Percentiles rank a stretch among this genome's conserved stretches.
Conservation (phyloP, 495 filamentous ascomycete genomes). For the Aspergillus sclerotiicarbonarius region DNA sequence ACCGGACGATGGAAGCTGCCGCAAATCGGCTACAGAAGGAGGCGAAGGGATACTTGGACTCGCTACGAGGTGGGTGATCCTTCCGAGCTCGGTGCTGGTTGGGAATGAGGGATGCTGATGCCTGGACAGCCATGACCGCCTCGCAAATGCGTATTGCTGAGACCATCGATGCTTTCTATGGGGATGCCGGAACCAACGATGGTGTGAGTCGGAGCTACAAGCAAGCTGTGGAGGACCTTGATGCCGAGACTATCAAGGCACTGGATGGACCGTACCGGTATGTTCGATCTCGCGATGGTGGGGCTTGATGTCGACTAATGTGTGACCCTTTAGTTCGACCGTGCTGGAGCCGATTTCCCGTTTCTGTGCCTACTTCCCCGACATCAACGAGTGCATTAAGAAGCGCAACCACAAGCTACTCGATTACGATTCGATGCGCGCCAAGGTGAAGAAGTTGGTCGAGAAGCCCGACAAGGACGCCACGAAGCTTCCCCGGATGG, state of each 20-base stretch:
- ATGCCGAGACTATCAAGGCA: constrained; percentile 97
- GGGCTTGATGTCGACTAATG: background rate
- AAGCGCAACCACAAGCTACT: constrained; percentile 97
- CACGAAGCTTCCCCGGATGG: constrained; percentile 86
- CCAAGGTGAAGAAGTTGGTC: constrained; percentile 91
- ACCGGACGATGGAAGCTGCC: constrained; percentile 93
- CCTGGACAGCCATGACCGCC: constrained; percentile 82
- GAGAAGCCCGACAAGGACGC: constrained; percentile 99
- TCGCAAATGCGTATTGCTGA: constrained; percentile 99
- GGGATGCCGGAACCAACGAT: constrained; percentile 89
- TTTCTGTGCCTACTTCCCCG: constrained; percentile 98
- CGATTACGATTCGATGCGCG: constrained; percentile 93
- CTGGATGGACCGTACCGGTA: constrained; percentile 95
- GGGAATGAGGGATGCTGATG: constrained; percentile 10
- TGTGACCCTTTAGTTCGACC: constrained; percentile 60
- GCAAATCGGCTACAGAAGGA: constrained; percentile 91
- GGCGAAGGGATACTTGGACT: constrained; percentile 95
- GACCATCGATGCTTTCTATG: constrained; percentile 99
- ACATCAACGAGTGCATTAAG: constrained; percentile 99
- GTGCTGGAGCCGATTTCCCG: constrained; percentile 91
- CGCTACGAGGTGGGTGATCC: constrained; percentile 68
- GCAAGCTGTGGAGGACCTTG: constrained; percentile 94
- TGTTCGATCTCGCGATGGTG: background rate
- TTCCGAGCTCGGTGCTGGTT: background rate
- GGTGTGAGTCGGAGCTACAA: constrained; percentile 96